Conservation (phyloP, 2,329 filamentous ascomycete species). For the Penicillium sp. region DNA sequence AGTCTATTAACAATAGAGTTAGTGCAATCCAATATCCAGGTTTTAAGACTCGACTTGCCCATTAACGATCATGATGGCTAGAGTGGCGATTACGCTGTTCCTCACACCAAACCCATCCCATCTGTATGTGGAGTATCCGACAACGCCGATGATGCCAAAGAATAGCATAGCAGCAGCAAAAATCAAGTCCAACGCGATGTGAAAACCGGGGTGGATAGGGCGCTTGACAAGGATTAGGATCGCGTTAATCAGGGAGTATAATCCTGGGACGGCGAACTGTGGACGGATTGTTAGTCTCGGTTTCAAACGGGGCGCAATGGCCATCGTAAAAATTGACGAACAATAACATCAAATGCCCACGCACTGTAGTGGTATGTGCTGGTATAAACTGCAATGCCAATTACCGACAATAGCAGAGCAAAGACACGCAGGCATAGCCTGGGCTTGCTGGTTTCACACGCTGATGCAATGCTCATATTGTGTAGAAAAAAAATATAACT, state of each 20-base stretch:
- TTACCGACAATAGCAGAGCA: not conserved
- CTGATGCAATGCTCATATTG: not conserved
- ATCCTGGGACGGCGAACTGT: not conserved
- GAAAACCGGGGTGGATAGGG: not conserved
- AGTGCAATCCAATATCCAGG: not conserved
- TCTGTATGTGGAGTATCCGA: not conserved
- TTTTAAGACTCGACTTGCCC: not conserved
- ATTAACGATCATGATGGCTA: not conserved
- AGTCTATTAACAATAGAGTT: not conserved
- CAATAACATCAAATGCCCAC: not conserved
- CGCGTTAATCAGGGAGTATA: not conserved
- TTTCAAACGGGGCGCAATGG: not conserved
- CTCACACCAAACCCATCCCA: not conserved
- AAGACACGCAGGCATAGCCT: not conserved
- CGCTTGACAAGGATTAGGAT: not conserved
- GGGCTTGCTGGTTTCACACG: not conserved
- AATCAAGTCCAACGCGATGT: not conserved
- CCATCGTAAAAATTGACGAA: not conserved
- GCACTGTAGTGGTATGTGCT: not conserved
- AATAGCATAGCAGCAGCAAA: not conserved
- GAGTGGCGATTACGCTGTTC: not conserved
- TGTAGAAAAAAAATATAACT: not conserved
- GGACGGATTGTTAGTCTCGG: not conserved
- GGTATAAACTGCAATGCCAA: not conserved
- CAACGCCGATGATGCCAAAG: not conserved